Base-by-base conservation (phyloP, 805 yeast genomes). In the Suhomyces sp. region DNA sequence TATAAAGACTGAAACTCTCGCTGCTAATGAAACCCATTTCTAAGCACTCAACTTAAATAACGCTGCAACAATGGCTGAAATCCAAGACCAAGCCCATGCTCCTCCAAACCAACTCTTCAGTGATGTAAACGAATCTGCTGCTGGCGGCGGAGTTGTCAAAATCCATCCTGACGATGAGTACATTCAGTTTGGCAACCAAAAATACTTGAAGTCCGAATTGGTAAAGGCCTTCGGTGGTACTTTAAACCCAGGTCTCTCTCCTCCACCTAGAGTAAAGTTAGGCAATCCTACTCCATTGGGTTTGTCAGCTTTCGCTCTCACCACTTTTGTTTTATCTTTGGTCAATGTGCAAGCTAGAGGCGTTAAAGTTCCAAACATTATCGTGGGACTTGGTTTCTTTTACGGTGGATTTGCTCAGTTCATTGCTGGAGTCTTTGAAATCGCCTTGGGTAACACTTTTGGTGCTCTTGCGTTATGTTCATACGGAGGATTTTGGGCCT, bases 231-330 rank as follows among this genome's bases (percentile, higher is more conserved):
- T 87, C 58, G 97, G 96, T 68, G 97, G 97, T 85, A 78, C 87
- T 17, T 72, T 88, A 65, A 84, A 85, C 59, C 90, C 94, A 23
- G 93, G 79, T 52, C 69, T 72, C 57, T 59, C 75, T 17, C 79
- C 79, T 24, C 75, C 79, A 13, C 76, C 78, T 10, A 63, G 72
- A 38, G 66, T 69, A 49, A 54, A 61, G 56, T 57, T 68, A 57
- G 92, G 86, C 53, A 87, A 87, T 61, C 92, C 93, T 24, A 88
- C 87, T 46, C 92, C 92, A 22, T 71, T 87, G 56, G 93, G 92
- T 13, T 72, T 87, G 54, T 80, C 84, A 27, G 88, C 87, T 24
- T 87, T 87, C 69, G 88, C 90, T 13, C 71, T 84, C 58, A 82
- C 88, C 22, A 82, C 87, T 44, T 82, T 87, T 66, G 87, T 85